phyloP scores from a whole-genome alignment of 2,329 filamentous ascomycete genomes.

The Dothideomycetidae sp. region DNA sequence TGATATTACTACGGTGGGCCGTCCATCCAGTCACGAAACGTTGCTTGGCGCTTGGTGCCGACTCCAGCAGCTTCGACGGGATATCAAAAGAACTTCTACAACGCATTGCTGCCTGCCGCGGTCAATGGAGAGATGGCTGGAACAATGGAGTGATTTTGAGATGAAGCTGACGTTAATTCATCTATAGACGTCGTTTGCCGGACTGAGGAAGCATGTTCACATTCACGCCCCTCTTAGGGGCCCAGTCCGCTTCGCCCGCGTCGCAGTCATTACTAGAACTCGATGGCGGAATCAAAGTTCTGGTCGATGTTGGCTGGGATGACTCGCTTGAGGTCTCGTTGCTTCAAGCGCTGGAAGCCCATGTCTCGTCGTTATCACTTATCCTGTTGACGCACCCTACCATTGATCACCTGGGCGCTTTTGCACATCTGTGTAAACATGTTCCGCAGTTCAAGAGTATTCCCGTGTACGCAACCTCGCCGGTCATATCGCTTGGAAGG shows the following conservation, averaged over 20 bases:
- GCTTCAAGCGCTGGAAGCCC: conserved; percentile 84
- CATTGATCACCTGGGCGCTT: conserved; percentile 78
- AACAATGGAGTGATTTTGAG: no score
- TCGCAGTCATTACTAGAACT: conserved; percentile 94
- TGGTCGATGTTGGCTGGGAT: conserved; percentile 94
- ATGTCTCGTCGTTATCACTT: conserved; percentile 53
- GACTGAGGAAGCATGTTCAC: conserved; percentile 88
- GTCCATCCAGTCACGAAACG: no score
- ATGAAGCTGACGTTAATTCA: no score
- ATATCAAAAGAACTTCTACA: no score
- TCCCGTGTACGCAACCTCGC: conserved; percentile 84
- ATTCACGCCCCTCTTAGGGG: conserved; percentile 83
- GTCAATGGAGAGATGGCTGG: no score
- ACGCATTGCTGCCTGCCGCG: no score
- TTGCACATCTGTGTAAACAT: conserved; percentile 93
- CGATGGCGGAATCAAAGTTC: conserved; percentile 88
- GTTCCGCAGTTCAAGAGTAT: conserved; percentile 84
- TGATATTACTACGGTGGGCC: no score
- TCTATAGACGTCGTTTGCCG: no score
- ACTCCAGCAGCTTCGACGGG: no score
- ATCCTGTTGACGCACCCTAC: conserved; percentile 93
- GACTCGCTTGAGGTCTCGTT: conserved; percentile 71
- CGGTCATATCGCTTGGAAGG: conserved; percentile 83
- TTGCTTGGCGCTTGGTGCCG: no score
- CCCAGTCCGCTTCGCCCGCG: conserved; percentile 71